Conservation (phyloP, 495 filamentous ascomycete genomes). For the Friedmanniomyces simplex region DNA sequence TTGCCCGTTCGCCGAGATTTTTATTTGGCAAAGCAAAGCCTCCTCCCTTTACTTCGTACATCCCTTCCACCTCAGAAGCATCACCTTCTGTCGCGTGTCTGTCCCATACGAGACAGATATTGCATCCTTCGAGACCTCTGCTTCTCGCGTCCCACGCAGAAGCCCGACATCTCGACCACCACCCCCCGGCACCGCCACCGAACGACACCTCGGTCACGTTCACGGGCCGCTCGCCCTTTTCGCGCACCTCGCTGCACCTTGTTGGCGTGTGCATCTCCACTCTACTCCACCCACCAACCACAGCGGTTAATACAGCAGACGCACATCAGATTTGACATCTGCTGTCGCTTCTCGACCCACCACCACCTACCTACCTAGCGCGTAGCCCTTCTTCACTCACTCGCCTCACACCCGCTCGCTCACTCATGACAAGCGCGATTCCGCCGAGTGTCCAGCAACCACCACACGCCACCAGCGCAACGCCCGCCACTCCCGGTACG, state of each 20-base stretch:
- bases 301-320: conserved; percentile 2
- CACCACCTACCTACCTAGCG: background rate
- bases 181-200: conserved; percentile 7
- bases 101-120: conserved; percentile 9
- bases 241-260: background rate
- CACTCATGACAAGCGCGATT: conserved; percentile 36
- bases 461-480: conserved; percentile 43
- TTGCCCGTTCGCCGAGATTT: too few relatives aligned
- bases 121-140: background rate
- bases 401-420: conserved; percentile 2
- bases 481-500: conserved; percentile 50
- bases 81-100: conserved; percentile 13
- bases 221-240: conserved; percentile 6
- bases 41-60: too few relatives aligned
- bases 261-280: background rate
- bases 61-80: background rate
- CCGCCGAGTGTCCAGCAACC: conserved; percentile 31
- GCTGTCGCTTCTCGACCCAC: conserved; percentile 16
- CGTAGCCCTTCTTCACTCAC: background rate
- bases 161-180: background rate
- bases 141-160: conserved; percentile 16
- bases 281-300: conserved; percentile 7
- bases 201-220: background rate
- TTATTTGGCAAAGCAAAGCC: too few relatives aligned
- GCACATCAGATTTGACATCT: conserved; percentile 41